Conservation (phyloP, 202 grass and related monocot species). For the Panicum hallii region DNA sequence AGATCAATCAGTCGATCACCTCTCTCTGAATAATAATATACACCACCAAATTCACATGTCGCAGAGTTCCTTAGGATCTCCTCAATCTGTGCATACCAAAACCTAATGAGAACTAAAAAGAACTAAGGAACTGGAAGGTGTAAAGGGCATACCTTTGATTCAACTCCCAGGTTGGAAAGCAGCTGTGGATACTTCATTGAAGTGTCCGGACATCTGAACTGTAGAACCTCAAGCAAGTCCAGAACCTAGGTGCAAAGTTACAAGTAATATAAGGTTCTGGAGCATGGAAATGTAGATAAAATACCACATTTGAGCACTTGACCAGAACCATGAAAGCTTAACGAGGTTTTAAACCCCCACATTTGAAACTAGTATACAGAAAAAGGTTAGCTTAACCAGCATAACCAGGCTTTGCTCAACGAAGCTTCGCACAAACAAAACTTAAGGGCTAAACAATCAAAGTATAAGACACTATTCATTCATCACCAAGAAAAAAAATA, state of each 20-base stretch:
- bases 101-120: conserved; percentile 26
- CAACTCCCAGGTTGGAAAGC: conserved; percentile 64
- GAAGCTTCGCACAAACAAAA: conserved; percentile 5
- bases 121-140: not conserved
- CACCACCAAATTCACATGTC: conserved; percentile 78
- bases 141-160: conserved; percentile 59
- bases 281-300: conserved; percentile 22
- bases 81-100: conserved; percentile 61
- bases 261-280: conserved; percentile 21
- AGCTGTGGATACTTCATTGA: conserved; percentile 72
- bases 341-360: not conserved
- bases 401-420: not conserved
- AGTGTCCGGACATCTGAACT: conserved; percentile 80
- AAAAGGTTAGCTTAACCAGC: not conserved
- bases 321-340: not conserved
- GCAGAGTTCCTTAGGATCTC: conserved; percentile 71
- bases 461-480: conserved; percentile 11
- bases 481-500: not conserved
- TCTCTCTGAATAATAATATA: conserved; percentile 96
- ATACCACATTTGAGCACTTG: not conserved
- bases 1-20: conserved; percentile 89
- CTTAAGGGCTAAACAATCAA: not conserved
- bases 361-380: not conserved
- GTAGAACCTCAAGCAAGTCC: conserved; percentile 88
- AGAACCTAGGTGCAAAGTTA: conserved; percentile 63